Base-by-base conservation (phyloP, 345 rosid species). In the Pistacia vera region DNA sequence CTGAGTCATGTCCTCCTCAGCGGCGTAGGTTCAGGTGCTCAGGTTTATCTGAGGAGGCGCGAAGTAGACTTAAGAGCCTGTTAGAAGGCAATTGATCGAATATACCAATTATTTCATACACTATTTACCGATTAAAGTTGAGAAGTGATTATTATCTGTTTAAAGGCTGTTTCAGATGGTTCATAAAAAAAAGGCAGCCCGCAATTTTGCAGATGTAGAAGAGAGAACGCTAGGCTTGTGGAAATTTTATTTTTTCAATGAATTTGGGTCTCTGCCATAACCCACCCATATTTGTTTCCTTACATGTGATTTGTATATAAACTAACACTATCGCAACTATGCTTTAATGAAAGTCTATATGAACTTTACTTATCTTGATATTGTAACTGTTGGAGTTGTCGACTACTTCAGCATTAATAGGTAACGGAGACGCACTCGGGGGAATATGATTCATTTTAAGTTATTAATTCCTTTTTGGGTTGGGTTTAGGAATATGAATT, bases 71-170 rank as follows among this genome's bases (percentile, higher is more conserved):
- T 83, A 84, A 80, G 80, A 85, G 82, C 85, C 77, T 81, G 69
- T 44, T 91, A 16, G 92, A 79, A 84, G 90, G 91, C 84, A 88
- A 89, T 79, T 91, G 92, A 91, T 65, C 84, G 80, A 80, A 41
- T 66, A 78, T 54, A 38, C 28, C 52, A 33, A 56, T 74, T 60
- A 18, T 41, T 80, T 72, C 14, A 28, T 62, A 14, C 71, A 41
- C 9, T 41, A 72, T 75, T 80, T 44, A 55, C 72, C 18, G 70
- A 66, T 61, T 64, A 30, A 12, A 77, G 48, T 51, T 57, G 61
- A 59, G 64, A 59, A 72, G 30, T 41, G 68, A 51, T 68, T 74
- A 60, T 58, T 14, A n/a, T 77, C 86, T 84, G 81, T 76, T 79
- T 79, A 62, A 41, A 71, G 84, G 90, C 89, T 77, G 87, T 72